Evolutionary conservation across 139 green algal genomes (phyloP).

Genomic region (Microglena sp.): DNA sequence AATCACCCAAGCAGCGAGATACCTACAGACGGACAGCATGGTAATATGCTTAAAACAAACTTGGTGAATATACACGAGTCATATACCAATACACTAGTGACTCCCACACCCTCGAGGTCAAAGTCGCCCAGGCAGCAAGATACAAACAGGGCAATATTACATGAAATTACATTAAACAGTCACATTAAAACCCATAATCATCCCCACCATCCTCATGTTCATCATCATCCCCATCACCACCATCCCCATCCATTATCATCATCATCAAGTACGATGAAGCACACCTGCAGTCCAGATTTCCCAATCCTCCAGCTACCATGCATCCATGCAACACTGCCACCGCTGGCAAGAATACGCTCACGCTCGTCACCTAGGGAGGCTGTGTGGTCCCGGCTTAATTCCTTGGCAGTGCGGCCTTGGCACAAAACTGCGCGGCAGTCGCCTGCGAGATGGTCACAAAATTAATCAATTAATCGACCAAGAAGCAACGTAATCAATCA

Average conservation of each 20-base stretch:
- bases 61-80: no score
- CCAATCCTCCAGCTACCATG: conserved; percentile 67
- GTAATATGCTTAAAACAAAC: no score
- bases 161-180: no score
- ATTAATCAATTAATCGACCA: no score
- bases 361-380: conserved; percentile 59
- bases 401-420: conserved; percentile 37
- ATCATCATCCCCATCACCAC: no score
- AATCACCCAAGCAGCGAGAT: conserved; percentile 68
- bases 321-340: conserved; percentile 31
- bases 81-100: no score
- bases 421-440: conserved; percentile 82
- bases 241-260: no score
- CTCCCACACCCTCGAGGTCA: conserved; percentile 56
- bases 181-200: no score
- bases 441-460: conserved; percentile 28
- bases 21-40: conserved; percentile 48
- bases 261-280: background rate
- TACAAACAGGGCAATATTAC: no score
- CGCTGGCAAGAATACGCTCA: conserved; percentile 46
- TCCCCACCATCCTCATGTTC: no score
- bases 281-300: conserved; percentile 57
- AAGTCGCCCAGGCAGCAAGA: conserved; percentile 72
- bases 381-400: conserved; percentile 78
- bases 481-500: no score